Conservation (phyloP, 805 yeast genomes). For the Candida taoyuanica region DNA sequence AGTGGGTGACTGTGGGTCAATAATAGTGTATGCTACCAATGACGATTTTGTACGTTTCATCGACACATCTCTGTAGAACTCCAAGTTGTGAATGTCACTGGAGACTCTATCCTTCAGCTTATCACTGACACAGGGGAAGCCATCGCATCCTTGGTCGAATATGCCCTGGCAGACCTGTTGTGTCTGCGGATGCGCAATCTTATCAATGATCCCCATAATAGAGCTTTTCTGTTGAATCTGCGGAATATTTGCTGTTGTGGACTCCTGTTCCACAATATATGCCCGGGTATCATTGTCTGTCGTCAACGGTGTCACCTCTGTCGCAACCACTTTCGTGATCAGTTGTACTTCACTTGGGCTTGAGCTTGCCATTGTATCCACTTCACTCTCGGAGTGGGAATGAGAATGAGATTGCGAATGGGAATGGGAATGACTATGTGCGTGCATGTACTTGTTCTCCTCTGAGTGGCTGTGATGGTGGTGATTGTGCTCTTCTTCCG, state of each 20-base stretch:
- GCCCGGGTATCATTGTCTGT: background rate
- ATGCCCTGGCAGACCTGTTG: slow-evolving; percentile 19
- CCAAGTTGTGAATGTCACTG: slow-evolving; percentile 24
- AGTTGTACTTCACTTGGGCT: background rate
- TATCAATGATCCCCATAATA: slow-evolving; percentile 11
- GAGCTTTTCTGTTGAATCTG: slow-evolving; percentile 9
- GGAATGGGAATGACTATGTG: slow-evolving; percentile 3
- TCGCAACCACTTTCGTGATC: background rate
- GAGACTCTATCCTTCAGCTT: slow-evolving; percentile 21
- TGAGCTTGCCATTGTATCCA: background rate
- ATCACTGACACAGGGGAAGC: slow-evolving; percentile 16
- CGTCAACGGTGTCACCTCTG: slow-evolving; percentile 4
- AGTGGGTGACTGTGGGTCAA: too few species aligned
- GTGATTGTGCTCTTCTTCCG: slow-evolving; percentile 1
- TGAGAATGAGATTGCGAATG: slow-evolving; percentile 1
- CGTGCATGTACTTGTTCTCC: slow-evolving; percentile 5
- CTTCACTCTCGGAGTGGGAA: slow-evolving; percentile 4
- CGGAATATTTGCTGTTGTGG: background rate
- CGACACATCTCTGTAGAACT: slow-evolving; percentile 21
- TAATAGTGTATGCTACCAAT: slow-evolving; percentile 27
- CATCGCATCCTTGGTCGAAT: slow-evolving; percentile 21
- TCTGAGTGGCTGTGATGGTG: slow-evolving; percentile 10
- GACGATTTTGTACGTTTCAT: slow-evolving; percentile 11
- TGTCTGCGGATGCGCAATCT: slow-evolving; percentile 5
- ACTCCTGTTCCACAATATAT: background rate